phyloP scores from a whole-genome alignment of 208 protist species.

The Naegleria fowleri region DNA sequence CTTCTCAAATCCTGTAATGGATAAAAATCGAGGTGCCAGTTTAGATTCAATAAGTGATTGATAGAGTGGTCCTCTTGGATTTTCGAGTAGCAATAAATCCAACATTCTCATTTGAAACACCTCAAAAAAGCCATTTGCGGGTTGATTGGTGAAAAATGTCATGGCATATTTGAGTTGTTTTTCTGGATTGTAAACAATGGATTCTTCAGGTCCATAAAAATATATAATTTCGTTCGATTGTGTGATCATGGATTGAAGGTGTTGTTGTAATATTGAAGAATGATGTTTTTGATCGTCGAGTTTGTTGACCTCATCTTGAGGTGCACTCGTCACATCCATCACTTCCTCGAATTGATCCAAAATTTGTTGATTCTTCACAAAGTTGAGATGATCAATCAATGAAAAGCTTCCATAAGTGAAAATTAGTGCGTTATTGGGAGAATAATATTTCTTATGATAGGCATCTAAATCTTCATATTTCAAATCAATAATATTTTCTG shows the following conservation, averaged over 20 bases:
- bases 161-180: background rate
- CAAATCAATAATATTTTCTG: background rate
- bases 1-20: background rate
- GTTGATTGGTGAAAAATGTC: background rate
- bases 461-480: slow-evolving; percentile 22
- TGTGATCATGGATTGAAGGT: background rate
- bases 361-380: background rate
- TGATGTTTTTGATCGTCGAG: background rate
- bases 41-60: background rate
- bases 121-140: background rate
- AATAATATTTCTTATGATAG: slow-evolving; percentile 23
- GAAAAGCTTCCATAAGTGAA: slow-evolving; percentile 5
- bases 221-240: background rate
- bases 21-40: background rate
- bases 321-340: background rate
- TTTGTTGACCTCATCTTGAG: background rate
- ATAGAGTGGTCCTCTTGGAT: background rate
- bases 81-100: background rate
- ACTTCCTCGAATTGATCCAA: background rate
- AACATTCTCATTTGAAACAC: background rate
- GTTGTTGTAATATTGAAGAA: too few species aligned
- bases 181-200: background rate
- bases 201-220: background rate
- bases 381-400: background rate
- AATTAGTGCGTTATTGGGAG: background rate